Conservation (phyloP, 768 basidiomycete genomes). For the Lactarius indigo region DNA sequence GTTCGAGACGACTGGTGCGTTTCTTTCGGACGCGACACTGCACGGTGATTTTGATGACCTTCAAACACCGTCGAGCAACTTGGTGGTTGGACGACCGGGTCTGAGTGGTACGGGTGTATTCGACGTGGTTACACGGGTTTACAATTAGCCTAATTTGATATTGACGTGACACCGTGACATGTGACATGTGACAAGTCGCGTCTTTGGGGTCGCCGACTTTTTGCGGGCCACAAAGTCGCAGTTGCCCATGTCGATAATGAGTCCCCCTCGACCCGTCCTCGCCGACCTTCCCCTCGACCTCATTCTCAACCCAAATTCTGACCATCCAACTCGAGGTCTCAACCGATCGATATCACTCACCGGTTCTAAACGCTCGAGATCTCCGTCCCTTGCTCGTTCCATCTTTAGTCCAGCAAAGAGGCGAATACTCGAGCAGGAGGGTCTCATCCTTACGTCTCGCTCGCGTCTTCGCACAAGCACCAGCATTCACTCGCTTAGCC, state of each 20-base stretch:
- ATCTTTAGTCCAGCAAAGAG: constrained; percentile 26
- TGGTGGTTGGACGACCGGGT: constrained; percentile 86
- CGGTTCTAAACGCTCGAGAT: constrained; percentile 24
- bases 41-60: constrained; percentile 95
- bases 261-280: constrained; percentile 11
- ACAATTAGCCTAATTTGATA: background rate
- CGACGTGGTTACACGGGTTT: constrained; percentile 66
- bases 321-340: background rate
- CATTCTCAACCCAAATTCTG: constrained; percentile 7
- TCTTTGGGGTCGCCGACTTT: constrained; percentile 5
- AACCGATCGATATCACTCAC: constrained; percentile 9
- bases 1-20: constrained; percentile 92
- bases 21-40: constrained; percentile 88
- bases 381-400: constrained; percentile 16
- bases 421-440: constrained; percentile 26
- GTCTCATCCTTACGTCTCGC: constrained; percentile 18
- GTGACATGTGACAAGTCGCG: constrained; percentile 18
- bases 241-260: constrained; percentile 10
- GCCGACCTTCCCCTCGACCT: constrained; percentile 23
- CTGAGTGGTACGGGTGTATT: constrained; percentile 94
- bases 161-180: constrained; percentile 8
- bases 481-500: background rate
- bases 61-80: constrained; percentile 83
- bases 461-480: constrained; percentile 10
- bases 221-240: background rate